phyloP scores from a whole-genome alignment of 495 filamentous ascomycete genomes.

The Daldinia caldariorum region DNA sequence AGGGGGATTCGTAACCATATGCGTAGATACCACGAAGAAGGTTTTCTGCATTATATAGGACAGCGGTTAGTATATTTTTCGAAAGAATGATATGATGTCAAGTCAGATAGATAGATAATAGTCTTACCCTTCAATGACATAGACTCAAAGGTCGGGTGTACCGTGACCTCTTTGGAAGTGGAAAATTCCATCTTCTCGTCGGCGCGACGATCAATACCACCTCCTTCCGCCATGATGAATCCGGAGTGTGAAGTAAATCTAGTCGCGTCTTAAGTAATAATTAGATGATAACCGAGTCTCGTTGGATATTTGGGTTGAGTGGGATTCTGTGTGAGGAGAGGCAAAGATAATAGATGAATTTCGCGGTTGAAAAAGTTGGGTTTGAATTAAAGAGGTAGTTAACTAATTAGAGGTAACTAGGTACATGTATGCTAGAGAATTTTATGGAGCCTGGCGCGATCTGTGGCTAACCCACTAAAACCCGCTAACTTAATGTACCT shows the following conservation, averaged over 20 bases:
- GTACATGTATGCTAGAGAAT: constrained; percentile 27
- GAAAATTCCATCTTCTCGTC: constrained; percentile 98
- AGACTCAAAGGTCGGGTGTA: constrained; percentile 69
- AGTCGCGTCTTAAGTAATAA: neutral
- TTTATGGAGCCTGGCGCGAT: constrained; percentile 23
- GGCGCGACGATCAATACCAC: constrained; percentile 84
- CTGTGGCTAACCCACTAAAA: neutral
- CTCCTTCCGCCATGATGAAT: constrained; percentile 80
- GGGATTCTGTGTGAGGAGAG: neutral
- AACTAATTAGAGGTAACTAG: too few relatives aligned
- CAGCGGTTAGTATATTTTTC: constrained; percentile 10
- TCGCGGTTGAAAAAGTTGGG: constrained; percentile 14
- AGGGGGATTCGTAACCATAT: constrained; percentile 97
- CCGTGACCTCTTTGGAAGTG: constrained; percentile 96
- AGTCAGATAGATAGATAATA: neutral
- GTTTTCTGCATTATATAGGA: constrained; percentile 66
- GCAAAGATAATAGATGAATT: constrained; percentile 23
- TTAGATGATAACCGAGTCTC: neutral
- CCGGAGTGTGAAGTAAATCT: constrained; percentile 7
- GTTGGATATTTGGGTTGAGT: neutral
- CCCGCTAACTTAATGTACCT: constrained; percentile 2
- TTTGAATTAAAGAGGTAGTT: neutral
- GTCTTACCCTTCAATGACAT: constrained; percentile 72
- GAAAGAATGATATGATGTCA: neutral
- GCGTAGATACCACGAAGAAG: constrained; percentile 97